Base-by-base conservation (phyloP, 2,329 filamentous ascomycete genomes). In the Fusarium redolens region DNA sequence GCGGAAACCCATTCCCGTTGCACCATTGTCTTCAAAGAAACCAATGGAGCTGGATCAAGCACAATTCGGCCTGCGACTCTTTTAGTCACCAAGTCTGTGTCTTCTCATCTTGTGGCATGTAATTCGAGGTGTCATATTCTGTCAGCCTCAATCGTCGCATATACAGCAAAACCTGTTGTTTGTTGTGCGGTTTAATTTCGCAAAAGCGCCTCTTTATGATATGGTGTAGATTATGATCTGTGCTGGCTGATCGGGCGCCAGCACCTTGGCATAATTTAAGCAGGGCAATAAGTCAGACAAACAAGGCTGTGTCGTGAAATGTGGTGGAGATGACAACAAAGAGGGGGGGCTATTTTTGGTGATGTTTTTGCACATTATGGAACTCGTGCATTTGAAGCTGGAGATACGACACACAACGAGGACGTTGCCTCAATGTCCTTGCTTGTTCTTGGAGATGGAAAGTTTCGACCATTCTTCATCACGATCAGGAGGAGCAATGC, bases 291-390 rank as follows among this genome's bases (percentile, higher is more conserved):
- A 40, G 41, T 28, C 31, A 33, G n/a, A 18, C n/a, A 44, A 43
- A 35, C 40, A 62, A 65, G 69, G 61, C 70, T 73, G 57, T 70
- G 65, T 17, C 50, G 31, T 60, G 37, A 43, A 38, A 37, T 40
- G 38, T 31, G 52, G 31, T 43, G 38, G 28, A 50, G 37, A 33
- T 45, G 58, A 43, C 38, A 31, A 37, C 31, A 35, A 56, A 38
- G 35, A 30, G 4, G 7, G n/a, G n/a, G 15, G 28, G 28, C 35
- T 58, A 25, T 37, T 56, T 52, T 38, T 28, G 9, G 25, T 22
- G 37, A 11, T 38, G 6, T 33, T 12, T 33, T 61, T 38, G n/a
- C 47, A 61, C 17, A 20, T 28, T 14, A 52, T 14, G 9, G 5
- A 30, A 38, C 12, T 35, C 10, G 14, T n/a, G 17, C 30, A 28